Conservation (phyloP, 169 alveolate genomes). For the Miamiensis avidus region DNA sequence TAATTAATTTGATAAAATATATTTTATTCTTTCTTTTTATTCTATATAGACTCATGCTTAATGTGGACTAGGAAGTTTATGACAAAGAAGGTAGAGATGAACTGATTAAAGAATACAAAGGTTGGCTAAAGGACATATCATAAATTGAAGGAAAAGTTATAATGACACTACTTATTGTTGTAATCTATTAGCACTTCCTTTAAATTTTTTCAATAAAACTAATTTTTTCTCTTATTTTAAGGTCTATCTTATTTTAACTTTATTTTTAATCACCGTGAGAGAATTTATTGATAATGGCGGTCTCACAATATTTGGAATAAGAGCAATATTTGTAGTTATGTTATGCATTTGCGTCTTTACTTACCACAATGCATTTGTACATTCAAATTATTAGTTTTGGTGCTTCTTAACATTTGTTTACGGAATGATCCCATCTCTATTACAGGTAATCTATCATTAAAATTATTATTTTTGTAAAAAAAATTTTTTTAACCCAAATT, state of each 20-base stretch:
- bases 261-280: conserved; percentile 16
- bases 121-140: background rate
- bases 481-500: no score
- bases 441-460: conserved; percentile 5
- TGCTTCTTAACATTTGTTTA: background rate
- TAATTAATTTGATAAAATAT: no score
- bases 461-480: background rate
- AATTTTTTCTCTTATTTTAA: no score
- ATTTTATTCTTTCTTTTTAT: no score
- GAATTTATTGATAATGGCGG: conserved; percentile 13
- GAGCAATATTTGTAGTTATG: conserved; percentile 23
- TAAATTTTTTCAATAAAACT: no score
- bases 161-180: conserved; percentile 9
- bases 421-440: conserved; percentile 4
- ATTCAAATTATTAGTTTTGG: background rate
- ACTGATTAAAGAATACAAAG: background rate
- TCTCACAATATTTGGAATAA: background rate
- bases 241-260: conserved; percentile 22
- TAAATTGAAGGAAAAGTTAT: conserved; percentile 5
- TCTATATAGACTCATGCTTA: no score
- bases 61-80: no score
- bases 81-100: background rate
- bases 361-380: conserved; percentile 9
- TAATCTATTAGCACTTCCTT: no score
- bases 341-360: background rate